Conservation (phyloP, 2,329 filamentous ascomycete species). For the Fusarium albosuccineum region DNA sequence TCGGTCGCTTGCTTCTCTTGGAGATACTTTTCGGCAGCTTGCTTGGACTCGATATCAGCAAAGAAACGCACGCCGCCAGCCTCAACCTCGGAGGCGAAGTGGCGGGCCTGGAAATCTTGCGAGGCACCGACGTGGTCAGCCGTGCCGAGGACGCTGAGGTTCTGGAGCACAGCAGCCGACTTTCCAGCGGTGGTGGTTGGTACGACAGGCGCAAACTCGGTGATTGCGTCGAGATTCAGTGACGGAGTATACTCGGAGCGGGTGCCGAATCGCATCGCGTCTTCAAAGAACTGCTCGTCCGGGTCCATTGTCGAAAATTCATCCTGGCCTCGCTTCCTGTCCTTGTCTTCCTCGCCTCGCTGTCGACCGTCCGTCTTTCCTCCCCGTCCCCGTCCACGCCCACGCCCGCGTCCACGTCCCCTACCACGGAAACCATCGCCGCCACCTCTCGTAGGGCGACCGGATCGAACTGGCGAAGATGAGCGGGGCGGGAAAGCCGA, state of each 20-base stretch:
- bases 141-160: constrained; percentile 53
- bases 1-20: constrained; percentile 43
- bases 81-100: constrained; percentile 50
- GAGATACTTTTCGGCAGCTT: constrained; percentile 49
- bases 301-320: constrained; percentile 48
- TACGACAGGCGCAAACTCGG: constrained; percentile 48
- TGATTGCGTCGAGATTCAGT: constrained; percentile 50
- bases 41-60: constrained; percentile 43
- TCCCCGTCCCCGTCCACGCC: constrained; percentile 27
- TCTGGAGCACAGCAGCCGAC: constrained; percentile 52
- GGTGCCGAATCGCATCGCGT: constrained; percentile 53
- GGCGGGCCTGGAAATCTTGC: constrained; percentile 47
- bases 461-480: constrained; percentile 19
- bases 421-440: constrained; percentile 36
- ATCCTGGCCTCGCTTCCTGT: constrained; percentile 44
- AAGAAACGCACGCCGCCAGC: constrained; percentile 46
- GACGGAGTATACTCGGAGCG: constrained; percentile 50
- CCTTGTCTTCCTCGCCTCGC: constrained; percentile 43
- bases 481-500: constrained; percentile 25
- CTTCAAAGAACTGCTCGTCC: constrained; percentile 52
- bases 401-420: constrained; percentile 34
- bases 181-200: constrained; percentile 47
- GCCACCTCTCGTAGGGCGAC: constrained; percentile 29
- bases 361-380: constrained; percentile 30
- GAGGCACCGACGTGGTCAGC: constrained; percentile 51